Percentiles rank a stretch among this genome's conserved stretches.
Conservation (phyloP, 2,329 filamentous ascomycete species). For the Penicillium polonicum region DNA sequence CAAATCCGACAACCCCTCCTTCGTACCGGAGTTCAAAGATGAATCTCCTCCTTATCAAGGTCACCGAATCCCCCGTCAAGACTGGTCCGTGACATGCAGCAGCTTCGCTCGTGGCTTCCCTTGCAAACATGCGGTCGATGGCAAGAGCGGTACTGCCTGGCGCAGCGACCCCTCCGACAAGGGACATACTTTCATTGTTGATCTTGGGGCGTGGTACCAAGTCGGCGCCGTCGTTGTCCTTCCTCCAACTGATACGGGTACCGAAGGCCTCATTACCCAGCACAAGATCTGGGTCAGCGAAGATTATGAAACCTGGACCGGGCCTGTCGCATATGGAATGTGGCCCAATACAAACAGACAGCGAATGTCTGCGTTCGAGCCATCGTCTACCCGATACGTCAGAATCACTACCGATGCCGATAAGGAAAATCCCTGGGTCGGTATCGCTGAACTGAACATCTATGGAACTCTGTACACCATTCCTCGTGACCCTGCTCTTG, state of each 20-base stretch:
- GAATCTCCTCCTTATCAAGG: slow-evolving; percentile 18
- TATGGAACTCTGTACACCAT: slow-evolving; percentile 13
- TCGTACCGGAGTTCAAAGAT: slow-evolving; percentile 4
- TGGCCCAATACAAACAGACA: slow-evolving; percentile 9
- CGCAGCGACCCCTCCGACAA: slow-evolving; percentile 2
- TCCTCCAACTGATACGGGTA: neutral
- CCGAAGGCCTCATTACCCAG: slow-evolving; percentile 10
- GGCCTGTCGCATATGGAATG: slow-evolving; percentile 12
- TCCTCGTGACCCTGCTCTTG: slow-evolving; percentile 15
- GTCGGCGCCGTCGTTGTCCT: slow-evolving; percentile 8
- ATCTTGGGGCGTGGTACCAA: slow-evolving; percentile 7
- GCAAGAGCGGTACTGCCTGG: slow-evolving; percentile 7
- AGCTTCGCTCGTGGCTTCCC: slow-evolving; percentile 1
- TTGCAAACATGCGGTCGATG: slow-evolving; percentile 9
- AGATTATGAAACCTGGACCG: slow-evolving; percentile 3
- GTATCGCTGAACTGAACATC: slow-evolving; percentile 12
- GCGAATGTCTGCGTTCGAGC: slow-evolving; percentile 12
- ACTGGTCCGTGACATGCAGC: slow-evolving; percentile 17
- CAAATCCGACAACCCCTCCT: slow-evolving; percentile 1
- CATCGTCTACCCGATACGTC: slow-evolving; percentile 6
- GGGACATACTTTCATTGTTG: slow-evolving; percentile 5
- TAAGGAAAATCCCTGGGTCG: neutral
- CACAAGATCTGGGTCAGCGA: slow-evolving; percentile 11
- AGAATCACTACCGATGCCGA: slow-evolving; percentile 4
- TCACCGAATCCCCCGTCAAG: slow-evolving; percentile 7